Base-by-base conservation (phyloP, 768 basidiomycete species). In the Mycena haematopus region DNA sequence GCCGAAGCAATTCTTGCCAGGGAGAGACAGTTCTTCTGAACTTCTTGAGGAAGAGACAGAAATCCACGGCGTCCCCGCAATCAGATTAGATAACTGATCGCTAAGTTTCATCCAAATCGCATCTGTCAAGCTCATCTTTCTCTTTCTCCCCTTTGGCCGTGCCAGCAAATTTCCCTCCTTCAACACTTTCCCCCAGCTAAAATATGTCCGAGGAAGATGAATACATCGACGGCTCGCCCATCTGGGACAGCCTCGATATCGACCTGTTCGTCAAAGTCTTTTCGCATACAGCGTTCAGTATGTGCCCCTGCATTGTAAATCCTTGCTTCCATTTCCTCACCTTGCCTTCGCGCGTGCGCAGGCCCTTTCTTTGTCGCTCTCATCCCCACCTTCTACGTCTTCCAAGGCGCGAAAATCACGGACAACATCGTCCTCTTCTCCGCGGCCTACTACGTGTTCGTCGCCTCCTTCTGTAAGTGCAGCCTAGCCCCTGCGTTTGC, bases 351-450 rank as follows among this genome's bases (percentile, higher is more conserved):
- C 49, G 8, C 59, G 40, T 38, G 27, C 22, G 56, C 42, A 93
- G 92, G 91, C 66, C 93, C 95, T 19, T 91, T 93, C 80, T 96
- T 96, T 77, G 79, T 90, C 11, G 83, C 83, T 74, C 88, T 95
- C 63, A 78, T 96, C 62, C 92, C 93, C 2, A 70, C 93, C 24
- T 91, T 94, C 73, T 89, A 87, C 71, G 75, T 87, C 58, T 91
- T 92, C 68, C 90, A 92, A 69, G 87, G 88, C 2, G 79, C 79
- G 42, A 80, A 80, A 35, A 70, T 79, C 68, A 77, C 78, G 42
- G 82, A 88, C 67, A 79, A 82, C 7, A 74, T 79, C 8, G 79
- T 95, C 51, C 57, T 88, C 33, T 68, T 73, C 53, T 80, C 88
- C 2, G 74, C 78, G 6, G 64, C 75, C 19, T 95, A 91, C 73